Base-by-base conservation (phyloP, 495 filamentous ascomycete genomes). In the Penicillium lividum region DNA sequence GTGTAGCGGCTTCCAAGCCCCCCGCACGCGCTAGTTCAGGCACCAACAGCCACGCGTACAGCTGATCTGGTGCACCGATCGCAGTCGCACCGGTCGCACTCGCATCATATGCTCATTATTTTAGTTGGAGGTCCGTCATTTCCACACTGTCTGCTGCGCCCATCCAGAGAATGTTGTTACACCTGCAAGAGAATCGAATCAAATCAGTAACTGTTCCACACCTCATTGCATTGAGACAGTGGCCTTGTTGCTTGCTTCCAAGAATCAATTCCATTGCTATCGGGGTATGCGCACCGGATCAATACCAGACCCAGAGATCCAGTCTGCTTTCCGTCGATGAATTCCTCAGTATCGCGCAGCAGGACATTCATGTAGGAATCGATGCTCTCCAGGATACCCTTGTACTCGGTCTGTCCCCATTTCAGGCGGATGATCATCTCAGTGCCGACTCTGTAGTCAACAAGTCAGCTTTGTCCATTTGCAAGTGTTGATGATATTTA, bases 351-450 rank as follows among this genome's bases (percentile, higher is more conserved):
- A 65, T 87, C 85, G 65, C 83, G 83, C 52, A 98, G 83, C 75
- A 97, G 90, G 60, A 98, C 86, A 78, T 98, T 98, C 93, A 98
- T 97, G 83, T 98, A 98, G 66, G 89, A 92, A 78, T 98, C 94
- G 63, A 96, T 89, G 76, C 84, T 89, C 64, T 98, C 90, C 54
- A 98, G 84, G 45, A 82, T 84, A 63, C 94, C 94, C 70, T 90
- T 91, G 83, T 98, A 98, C 76, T 98, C 95, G 33, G 91, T 94
- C 69, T 96, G 86, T 63, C 91, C 92, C 94, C 94, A 98, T 82
- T 98, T 98, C 30, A 98, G 84, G 63, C 92, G 90, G 44, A 98
- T 87, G 54, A 93, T 80, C 68, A 98, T 84, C 70, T 92, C 85
- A 72, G 92, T 85, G 79, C 95, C 89, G 80, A 98, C 88, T 54